Evolutionary conservation across 139 green algal genomes (phyloP).

Genomic region (Chlorokybus atmophyticus): DNA sequence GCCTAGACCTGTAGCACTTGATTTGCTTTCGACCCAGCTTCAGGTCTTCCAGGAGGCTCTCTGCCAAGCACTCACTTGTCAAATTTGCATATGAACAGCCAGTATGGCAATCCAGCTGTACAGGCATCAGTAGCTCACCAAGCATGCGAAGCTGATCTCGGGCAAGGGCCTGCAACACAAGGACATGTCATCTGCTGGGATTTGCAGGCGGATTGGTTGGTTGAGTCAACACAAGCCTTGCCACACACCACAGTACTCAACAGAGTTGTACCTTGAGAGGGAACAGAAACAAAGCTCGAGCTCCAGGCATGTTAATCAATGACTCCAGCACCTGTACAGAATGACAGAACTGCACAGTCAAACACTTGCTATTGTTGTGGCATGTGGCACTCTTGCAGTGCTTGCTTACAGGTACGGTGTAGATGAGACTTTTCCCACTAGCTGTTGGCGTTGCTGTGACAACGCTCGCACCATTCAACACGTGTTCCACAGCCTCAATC

Average conservation of each 20-base stretch:
- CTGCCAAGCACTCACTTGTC: no score
- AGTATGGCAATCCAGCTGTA: no score
- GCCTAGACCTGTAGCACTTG: no score
- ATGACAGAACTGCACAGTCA: neutral
- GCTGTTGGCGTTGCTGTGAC: constrained; percentile 12
- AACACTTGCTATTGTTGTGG: neutral
- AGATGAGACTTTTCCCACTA: constrained; percentile 9
- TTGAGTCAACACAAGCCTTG: neutral
- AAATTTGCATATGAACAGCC: no score
- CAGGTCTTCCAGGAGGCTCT: no score
- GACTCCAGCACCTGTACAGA: constrained; percentile 6
- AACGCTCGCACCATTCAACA: constrained; percentile 8
- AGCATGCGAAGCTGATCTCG: constrained; percentile 10
- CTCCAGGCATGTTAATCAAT: constrained; percentile 4
- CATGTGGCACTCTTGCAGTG: no score
- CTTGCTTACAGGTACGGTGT: constrained; percentile 5
- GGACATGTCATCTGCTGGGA: neutral
- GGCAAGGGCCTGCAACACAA: constrained; percentile 8
- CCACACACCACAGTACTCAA: no score
- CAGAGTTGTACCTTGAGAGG: neutral
- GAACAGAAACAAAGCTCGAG: constrained; percentile 2
- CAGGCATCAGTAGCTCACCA: neutral
- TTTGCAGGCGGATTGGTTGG: neutral
- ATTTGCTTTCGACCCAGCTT: no score
- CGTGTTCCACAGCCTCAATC: neutral